Evolutionary conservation across 441 rosid species (phyloP).

Genomic region (Hura crepitans): DNA sequence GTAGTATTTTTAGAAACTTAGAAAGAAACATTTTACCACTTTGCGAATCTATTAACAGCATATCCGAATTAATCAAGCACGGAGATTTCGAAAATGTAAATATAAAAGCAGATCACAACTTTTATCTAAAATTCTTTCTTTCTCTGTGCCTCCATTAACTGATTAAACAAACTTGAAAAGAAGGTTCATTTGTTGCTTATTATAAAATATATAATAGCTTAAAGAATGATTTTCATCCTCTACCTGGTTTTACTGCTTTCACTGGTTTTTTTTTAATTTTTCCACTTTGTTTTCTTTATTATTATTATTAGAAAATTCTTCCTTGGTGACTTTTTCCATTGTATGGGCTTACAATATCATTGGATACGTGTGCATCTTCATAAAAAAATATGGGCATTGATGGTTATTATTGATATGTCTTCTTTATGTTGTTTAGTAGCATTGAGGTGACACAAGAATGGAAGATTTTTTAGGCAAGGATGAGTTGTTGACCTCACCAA

Average conservation of each 20-base stretch:
- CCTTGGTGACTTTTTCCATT: conserved; percentile 11
- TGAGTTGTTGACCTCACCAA: conserved; percentile 27
- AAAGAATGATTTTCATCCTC: conserved; percentile 21
- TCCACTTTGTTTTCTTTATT: not conserved
- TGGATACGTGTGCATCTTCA: conserved; percentile 9
- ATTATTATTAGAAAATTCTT: not conserved
- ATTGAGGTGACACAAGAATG: conserved; percentile 12
- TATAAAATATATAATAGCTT: conserved; percentile 13
- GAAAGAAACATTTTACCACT: too few species aligned
- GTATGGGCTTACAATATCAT: not conserved
- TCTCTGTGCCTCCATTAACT: conserved; percentile 19
- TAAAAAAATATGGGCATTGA: not conserved
- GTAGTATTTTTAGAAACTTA: too few species aligned
- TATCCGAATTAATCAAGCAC: too few species aligned
- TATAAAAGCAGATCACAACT: too few species aligned
- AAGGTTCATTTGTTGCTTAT: conserved; percentile 2
- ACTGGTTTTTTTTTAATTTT: conserved; percentile 29
- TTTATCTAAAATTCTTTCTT: too few species aligned
- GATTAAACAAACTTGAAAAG: conserved; percentile 6
- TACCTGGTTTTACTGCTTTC: conserved; percentile 32
- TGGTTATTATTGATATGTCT: conserved; percentile 5
- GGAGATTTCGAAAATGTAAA: too few species aligned
- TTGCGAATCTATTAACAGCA: too few species aligned
- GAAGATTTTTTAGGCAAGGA: conserved; percentile 6
- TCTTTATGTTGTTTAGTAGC: not conserved